phyloP scores from a whole-genome alignment of 73 alveolate genomes.

The Paramecium sexaurelia region DNA sequence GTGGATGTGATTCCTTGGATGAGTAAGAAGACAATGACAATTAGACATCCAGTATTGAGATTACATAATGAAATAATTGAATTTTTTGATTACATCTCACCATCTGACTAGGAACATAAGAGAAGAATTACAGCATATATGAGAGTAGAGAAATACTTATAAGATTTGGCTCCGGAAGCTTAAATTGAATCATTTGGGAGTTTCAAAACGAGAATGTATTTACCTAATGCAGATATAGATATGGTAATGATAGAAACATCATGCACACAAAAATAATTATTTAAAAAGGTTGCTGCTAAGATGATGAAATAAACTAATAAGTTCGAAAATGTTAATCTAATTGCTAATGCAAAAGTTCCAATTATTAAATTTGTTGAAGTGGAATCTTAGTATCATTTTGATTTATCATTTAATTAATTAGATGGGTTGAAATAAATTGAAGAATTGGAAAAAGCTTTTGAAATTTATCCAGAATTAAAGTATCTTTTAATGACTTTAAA shows the following conservation, averaged over 20 bases:
- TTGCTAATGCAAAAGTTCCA: constrained; percentile 93
- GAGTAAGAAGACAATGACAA: constrained; percentile 16
- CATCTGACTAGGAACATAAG: constrained; percentile 80
- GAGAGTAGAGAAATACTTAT: constrained; percentile 64
- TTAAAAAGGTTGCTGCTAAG: constrained; percentile 68
- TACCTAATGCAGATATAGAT: constrained; percentile 97
- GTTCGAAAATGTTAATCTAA: constrained; percentile 63
- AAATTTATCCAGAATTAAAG: constrained; percentile 87
- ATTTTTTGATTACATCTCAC: constrained; percentile 86
- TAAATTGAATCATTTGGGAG: constrained; percentile 92
- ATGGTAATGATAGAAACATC: constrained; percentile 70
- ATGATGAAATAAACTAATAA: constrained; percentile 45
- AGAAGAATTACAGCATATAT: constrained; percentile 76
- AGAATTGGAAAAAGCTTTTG: constrained; percentile 77
- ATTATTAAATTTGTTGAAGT: constrained; percentile 85
- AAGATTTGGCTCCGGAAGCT: constrained; percentile 67
- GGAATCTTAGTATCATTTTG: constrained; percentile 82
- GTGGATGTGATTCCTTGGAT: constrained; percentile 61
- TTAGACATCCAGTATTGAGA: constrained; percentile 78
- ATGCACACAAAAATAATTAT: constrained; percentile 53
- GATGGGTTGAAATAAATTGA: constrained; percentile 87
- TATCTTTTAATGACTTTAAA: constrained; percentile 83
- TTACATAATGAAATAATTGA: constrained; percentile 97
- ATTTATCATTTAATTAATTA: constrained; percentile 87
- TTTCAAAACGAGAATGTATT: constrained; percentile 86